Conservation (phyloP, 768 basidiomycete species). For the Hypholoma fasciculare region DNA sequence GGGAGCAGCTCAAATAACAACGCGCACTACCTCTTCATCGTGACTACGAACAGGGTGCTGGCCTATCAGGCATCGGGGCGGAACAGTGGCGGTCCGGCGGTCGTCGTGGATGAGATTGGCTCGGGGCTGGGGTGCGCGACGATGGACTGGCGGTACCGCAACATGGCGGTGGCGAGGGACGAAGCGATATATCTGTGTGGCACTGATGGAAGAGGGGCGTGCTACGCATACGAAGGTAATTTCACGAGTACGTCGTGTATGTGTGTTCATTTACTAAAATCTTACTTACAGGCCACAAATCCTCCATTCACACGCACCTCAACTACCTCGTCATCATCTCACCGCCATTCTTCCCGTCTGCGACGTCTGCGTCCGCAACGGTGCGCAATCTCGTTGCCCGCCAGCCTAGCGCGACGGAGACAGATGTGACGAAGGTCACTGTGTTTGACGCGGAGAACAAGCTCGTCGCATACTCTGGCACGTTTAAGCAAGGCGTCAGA, state of each 20-base stretch:
- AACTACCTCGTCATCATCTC: conserved; percentile 91
- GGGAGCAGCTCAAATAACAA: background rate
- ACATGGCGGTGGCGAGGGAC: conserved; percentile 85
- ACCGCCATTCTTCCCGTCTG: conserved; percentile 73
- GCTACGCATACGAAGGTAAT: conserved; percentile 90
- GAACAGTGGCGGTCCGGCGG: conserved; percentile 63
- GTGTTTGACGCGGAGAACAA: conserved; percentile 94
- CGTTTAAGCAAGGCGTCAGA: conserved; percentile 81
- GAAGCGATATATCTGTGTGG: conserved; percentile 91
- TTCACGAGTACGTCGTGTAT: no score
- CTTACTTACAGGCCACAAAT: conserved; percentile 60
- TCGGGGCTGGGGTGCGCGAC: conserved; percentile 81
- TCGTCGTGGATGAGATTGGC: conserved; percentile 85
- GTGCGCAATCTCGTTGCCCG: conserved; percentile 72
- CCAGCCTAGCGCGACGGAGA: conserved; percentile 39
- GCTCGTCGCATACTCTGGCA: conserved; percentile 79
- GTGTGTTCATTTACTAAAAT: background rate
- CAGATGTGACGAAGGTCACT: conserved; percentile 76
- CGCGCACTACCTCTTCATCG: conserved; percentile 67
- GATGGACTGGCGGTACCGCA: conserved; percentile 70
- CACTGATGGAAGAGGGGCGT: conserved; percentile 77
- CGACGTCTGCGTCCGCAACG: conserved; percentile 67
- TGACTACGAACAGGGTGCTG: conserved; percentile 83
- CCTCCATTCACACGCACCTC: conserved; percentile 70
- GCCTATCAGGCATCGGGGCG: conserved; percentile 74